Evolutionary conservation across 139 green algal genomes (phyloP).

Genomic region (Zygnema circumcarinatum): DNA sequence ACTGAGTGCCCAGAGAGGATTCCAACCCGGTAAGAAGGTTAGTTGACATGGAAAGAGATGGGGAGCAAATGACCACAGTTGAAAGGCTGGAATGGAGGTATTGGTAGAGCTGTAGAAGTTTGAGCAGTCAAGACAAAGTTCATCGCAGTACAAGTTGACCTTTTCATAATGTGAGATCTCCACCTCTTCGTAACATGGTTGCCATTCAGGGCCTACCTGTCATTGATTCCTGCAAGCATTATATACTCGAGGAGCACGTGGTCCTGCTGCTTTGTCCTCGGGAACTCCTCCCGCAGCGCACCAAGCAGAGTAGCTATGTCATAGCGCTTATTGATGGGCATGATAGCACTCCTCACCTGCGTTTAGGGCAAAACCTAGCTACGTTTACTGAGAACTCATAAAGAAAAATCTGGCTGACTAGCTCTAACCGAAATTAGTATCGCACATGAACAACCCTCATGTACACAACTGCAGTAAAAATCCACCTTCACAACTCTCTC

Average conservation of each 20-base stretch:
- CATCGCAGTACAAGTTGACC: too few species aligned
- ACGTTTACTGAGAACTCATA: neutral
- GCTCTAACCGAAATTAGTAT: neutral
- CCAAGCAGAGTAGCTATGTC: conserved; percentile 69
- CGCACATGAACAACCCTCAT: neutral
- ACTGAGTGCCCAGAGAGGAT: conserved; percentile 33
- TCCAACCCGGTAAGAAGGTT: neutral
- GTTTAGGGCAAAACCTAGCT: too few species aligned
- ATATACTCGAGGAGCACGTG: conserved; percentile 91
- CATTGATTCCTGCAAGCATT: conserved; percentile 87
- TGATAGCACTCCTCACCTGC: conserved; percentile 79
- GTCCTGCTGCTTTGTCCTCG: conserved; percentile 35
- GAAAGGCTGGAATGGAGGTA: too few species aligned
- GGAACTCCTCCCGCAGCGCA: conserved; percentile 16
- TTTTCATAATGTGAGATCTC: too few species aligned
- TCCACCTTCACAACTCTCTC: too few species aligned
- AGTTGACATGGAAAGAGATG: too few species aligned
- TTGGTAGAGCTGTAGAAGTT: too few species aligned
- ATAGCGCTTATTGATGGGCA: conserved; percentile 86
- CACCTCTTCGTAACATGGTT: too few species aligned
- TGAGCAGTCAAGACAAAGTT: too few species aligned
- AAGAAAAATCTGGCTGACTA: neutral
- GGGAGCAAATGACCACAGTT: too few species aligned
- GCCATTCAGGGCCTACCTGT: conserved; percentile 68
- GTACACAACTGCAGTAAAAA: neutral